Percentiles rank a stretch among this genome's conserved stretches.
Evolutionary conservation across 2,329 filamentous ascomycete genomes (phyloP).

Genomic region (Calonectria fujianensis): DNA sequence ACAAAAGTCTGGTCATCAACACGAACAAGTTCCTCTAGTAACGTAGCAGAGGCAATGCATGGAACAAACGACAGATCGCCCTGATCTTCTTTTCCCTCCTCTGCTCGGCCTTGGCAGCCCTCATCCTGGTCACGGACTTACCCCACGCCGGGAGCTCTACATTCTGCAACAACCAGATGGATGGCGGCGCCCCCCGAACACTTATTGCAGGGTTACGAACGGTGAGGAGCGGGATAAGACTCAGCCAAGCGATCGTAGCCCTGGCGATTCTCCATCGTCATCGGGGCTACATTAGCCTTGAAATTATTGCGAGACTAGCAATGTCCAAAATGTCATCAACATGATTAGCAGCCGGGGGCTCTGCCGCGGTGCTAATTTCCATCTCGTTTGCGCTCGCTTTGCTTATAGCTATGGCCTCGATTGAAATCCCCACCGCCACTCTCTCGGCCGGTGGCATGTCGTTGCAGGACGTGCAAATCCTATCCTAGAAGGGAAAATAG

Average conservation of each 20-base stretch:
- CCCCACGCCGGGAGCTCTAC: constrained; percentile 32
- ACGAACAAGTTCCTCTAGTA: background rate
- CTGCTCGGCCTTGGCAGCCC: constrained; percentile 7
- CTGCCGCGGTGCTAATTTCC: constrained; percentile 8
- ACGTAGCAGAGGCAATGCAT: constrained; percentile 7
- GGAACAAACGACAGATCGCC: constrained; percentile 27
- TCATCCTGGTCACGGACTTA: constrained; percentile 7
- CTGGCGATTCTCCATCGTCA: constrained; percentile 20
- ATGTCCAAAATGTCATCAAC: background rate
- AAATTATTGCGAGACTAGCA: constrained; percentile 3
- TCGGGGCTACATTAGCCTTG: constrained; percentile 21
- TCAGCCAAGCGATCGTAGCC: constrained; percentile 16
- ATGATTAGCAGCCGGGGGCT: background rate
- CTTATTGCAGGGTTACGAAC: constrained; percentile 2
- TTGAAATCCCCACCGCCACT: constrained; percentile 29
- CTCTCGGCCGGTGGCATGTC: constrained; percentile 9
- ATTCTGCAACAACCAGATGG: constrained; percentile 7
- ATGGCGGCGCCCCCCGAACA: constrained; percentile 29
- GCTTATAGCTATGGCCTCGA: background rate
- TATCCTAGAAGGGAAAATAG: constrained; percentile 22
- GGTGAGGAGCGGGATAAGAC: constrained; percentile 7
- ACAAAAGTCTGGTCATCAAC: background rate
- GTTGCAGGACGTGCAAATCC: constrained; percentile 28
- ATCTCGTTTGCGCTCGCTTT: constrained; percentile 18
- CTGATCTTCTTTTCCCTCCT: constrained; percentile 27